phyloP scores from a whole-genome alignment of 2,329 filamentous ascomycete species.

The Trichoderma pleuroti region DNA sequence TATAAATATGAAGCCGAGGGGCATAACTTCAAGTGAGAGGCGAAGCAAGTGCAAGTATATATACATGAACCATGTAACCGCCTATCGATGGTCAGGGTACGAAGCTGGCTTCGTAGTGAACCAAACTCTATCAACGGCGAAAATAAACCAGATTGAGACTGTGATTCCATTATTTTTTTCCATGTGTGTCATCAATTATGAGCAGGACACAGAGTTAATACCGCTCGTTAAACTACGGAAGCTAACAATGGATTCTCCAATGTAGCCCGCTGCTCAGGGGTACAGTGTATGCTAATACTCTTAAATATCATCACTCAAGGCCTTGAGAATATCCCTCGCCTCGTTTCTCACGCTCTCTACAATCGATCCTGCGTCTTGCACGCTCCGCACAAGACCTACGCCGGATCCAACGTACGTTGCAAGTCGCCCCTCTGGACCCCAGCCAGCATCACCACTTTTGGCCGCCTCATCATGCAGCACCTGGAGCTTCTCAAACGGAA shows the following conservation, averaged over 20 bases:
- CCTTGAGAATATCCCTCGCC: conserved; percentile 22
- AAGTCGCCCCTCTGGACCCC: conserved; percentile 46
- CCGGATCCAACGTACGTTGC: conserved; percentile 49
- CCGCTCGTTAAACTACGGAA: neutral
- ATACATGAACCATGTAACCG: neutral
- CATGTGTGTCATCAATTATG: neutral
- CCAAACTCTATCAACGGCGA: neutral
- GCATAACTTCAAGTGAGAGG: neutral
- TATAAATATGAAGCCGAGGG: neutral
- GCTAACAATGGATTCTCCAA: neutral
- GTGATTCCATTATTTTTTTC: neutral
- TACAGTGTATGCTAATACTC: neutral
- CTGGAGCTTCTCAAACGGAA: conserved; percentile 44
- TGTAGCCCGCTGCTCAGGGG: neutral
- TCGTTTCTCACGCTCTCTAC: conserved; percentile 33
- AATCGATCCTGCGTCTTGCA: conserved; percentile 39
- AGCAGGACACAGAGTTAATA: neutral
- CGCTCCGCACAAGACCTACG: conserved; percentile 42
- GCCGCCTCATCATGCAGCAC: conserved; percentile 39
- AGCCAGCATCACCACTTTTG: conserved; percentile 41
- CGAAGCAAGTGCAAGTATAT: neutral
- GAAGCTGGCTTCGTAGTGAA: neutral
- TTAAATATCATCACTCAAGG: conserved; percentile 11
- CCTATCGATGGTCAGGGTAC: neutral
- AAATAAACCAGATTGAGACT: neutral